These are phyloP conservation scores for Arthrobotrys sphaeroides DNA, from an alignment of 2,329 filamentous ascomycete genomes.

Conservation along the genomic window DNA sequence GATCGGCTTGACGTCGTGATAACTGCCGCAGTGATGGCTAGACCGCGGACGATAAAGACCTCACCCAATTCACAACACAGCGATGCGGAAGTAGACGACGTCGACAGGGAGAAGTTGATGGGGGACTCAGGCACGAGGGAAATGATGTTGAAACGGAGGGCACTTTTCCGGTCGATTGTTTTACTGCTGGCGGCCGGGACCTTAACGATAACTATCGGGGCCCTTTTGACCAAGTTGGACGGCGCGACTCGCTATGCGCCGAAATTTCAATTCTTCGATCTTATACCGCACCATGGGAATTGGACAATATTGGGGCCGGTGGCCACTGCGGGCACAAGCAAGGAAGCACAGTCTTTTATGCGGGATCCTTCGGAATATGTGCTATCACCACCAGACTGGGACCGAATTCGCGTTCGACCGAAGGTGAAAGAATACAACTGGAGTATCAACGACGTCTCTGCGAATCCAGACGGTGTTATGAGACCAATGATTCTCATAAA, in stretches of 20 bases:
- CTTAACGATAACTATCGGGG: slow-evolving; percentile 33
- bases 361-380: slow-evolving; percentile 66
- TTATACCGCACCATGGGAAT: background rate
- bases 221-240: slow-evolving; percentile 37
- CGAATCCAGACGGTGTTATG: slow-evolving; percentile 70
- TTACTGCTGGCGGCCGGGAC: slow-evolving; percentile 21
- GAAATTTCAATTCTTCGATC: slow-evolving; percentile 14
- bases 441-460: slow-evolving; percentile 68
- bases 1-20: slow-evolving; percentile 3
- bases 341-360: slow-evolving; percentile 21
- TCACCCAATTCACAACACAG: slow-evolving; percentile 21
- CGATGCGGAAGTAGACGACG: slow-evolving; percentile 5
- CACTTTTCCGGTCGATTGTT: slow-evolving; percentile 27
- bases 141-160: slow-evolving; percentile 23
- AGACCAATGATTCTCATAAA: slow-evolving; percentile 76
- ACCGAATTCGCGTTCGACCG: slow-evolving; percentile 60
- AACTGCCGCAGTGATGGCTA: background rate
- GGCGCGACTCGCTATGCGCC: slow-evolving; percentile 2
- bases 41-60: slow-evolving; percentile 9
- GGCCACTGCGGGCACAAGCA: background rate
- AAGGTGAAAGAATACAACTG: slow-evolving; percentile 67
- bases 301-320: background rate
- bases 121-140: background rate
- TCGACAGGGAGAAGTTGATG: background rate
- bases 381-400: slow-evolving; percentile 65